Evolutionary conservation across 257 asterid genomes (phyloP), one percentile per base, ranked within the genome.

Genomic region (Verbascum thapsus): DNA sequence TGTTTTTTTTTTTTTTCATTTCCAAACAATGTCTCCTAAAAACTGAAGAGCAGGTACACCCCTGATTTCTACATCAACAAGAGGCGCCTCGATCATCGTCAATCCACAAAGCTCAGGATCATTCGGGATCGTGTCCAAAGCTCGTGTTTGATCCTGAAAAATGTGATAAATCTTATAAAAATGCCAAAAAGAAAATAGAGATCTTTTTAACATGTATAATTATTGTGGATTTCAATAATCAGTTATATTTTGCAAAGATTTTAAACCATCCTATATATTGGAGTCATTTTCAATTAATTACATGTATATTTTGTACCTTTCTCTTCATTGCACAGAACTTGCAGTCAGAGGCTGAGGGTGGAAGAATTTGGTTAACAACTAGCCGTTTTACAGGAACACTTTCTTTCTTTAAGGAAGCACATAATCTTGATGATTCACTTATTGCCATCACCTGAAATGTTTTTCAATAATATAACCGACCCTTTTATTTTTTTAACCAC

Each of bases 21-120:
- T 94, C 99, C 99, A 94, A 53, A 94, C 88, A 12, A 78, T 86
- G 63, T 94, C 97, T 43, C 97, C 99, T 19, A 90, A 71, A 76
- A 94, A 94, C 78, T 90, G 97, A 66, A 94, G 99, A 65, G 99
- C 99, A 12, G 99, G 99, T 45, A 94, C 90, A 30, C 99, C 99
- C 80, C 99, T 85, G 73, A 94, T 90, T 78, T 94, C 99, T 12
- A 94, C 85, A 68, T 94, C 99, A 65, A 94, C 97, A 15, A 94
- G 94, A 42, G 99, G 99, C 52, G 99, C 96, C 78, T 83, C 78
- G 64, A 84, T 71, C 88, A 81, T 71, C 16, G 74, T 69, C 81
- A 94, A 80, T 70, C 76, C 52, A 23, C 88, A 75, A 13, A 94
- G 96, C 77, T 90, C 99, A 7, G 81, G 82, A 73, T 94, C 97